Evolutionary conservation across 345 rosid species (phyloP).

Genomic region (Linum tenue): DNA sequence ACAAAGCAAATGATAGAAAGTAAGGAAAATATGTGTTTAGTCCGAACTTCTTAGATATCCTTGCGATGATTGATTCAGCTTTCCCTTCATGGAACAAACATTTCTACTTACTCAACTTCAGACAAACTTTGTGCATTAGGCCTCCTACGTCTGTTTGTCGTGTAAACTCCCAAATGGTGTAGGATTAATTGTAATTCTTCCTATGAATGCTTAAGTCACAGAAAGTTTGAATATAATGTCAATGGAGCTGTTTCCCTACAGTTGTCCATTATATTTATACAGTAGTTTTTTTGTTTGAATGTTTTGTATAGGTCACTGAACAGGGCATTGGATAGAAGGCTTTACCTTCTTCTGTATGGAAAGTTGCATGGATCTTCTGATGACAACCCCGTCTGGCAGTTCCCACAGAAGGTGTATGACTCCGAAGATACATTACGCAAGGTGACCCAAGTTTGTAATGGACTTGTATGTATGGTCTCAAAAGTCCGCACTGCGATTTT

Average conservation of each 20-base stretch:
- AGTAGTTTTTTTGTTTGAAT: background rate
- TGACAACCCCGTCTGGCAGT: slow-evolving; percentile 77
- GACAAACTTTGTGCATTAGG: too few species aligned
- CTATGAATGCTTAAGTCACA: background rate
- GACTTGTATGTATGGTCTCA: too few species aligned
- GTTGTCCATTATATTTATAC: too few species aligned
- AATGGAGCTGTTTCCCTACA: too few species aligned
- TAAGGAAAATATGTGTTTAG: slow-evolving; percentile 25
- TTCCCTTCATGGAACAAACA: background rate
- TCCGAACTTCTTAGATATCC: background rate
- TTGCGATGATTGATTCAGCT: background rate
- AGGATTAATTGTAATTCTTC: background rate
- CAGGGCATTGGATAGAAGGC: slow-evolving; percentile 80
- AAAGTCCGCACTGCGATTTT: background rate
- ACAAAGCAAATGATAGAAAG: slow-evolving; percentile 75
- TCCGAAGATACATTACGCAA: slow-evolving; percentile 85
- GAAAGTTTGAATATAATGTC: background rate
- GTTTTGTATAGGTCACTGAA: slow-evolving; percentile 41
- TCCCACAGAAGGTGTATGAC: slow-evolving; percentile 77
- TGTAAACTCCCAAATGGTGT: background rate
- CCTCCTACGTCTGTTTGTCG: too few species aligned
- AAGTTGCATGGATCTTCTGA: slow-evolving; percentile 43
- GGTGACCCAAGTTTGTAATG: slow-evolving; percentile 16
- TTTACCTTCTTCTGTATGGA: slow-evolving; percentile 77
- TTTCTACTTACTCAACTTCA: background rate